A percentile compares a stretch with the other conserved stretches of the same genome.
These are phyloP conservation scores for Alternaria gansuensis DNA, from an alignment of 2,329 filamentous ascomycete species.

Conservation along the genomic window DNA sequence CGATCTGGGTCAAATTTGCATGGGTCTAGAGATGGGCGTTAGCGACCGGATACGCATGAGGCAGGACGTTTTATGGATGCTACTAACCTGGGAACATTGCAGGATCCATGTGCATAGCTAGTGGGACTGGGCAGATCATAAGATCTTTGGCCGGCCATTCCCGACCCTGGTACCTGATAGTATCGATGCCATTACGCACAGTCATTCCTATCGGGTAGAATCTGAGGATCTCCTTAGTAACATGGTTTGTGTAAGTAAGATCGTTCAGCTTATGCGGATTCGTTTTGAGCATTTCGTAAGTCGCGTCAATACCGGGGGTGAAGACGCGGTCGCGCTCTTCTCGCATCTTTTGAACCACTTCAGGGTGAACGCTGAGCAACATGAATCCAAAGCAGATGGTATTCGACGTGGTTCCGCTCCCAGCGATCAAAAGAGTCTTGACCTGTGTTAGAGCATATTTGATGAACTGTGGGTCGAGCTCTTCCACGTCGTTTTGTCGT, in stretches of 20 bases:
- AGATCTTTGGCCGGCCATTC: conserved; percentile 57
- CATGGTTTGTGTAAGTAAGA: conserved; percentile 62
- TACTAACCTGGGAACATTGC: conserved; percentile 36
- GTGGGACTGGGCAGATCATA: conserved; percentile 55
- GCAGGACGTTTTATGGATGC: not conserved
- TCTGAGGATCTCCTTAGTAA: conserved; percentile 64
- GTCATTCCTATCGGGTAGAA: conserved; percentile 61
- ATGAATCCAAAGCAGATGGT: conserved; percentile 44
- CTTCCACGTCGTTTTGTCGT: conserved; percentile 23
- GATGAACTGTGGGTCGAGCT: conserved; percentile 49
- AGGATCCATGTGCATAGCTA: conserved; percentile 49
- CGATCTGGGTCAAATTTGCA: conserved; percentile 47
- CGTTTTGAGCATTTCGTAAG: conserved; percentile 53
- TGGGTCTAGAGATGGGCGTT: conserved; percentile 13
- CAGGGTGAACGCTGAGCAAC: conserved; percentile 43
- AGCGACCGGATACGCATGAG: not conserved
- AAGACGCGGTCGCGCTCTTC: conserved; percentile 64
- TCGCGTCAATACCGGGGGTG: conserved; percentile 52
- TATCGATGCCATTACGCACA: conserved; percentile 53
- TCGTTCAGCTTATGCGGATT: conserved; percentile 60
- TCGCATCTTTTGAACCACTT: conserved; percentile 45
- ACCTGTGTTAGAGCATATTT: conserved; percentile 48
- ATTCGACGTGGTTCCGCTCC: conserved; percentile 55
- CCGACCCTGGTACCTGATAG: conserved; percentile 53
- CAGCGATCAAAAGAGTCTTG: conserved; percentile 56